Evolutionary conservation across 805 yeast species (phyloP).

Genomic region (Zygosaccharomyces rouxii): DNA sequence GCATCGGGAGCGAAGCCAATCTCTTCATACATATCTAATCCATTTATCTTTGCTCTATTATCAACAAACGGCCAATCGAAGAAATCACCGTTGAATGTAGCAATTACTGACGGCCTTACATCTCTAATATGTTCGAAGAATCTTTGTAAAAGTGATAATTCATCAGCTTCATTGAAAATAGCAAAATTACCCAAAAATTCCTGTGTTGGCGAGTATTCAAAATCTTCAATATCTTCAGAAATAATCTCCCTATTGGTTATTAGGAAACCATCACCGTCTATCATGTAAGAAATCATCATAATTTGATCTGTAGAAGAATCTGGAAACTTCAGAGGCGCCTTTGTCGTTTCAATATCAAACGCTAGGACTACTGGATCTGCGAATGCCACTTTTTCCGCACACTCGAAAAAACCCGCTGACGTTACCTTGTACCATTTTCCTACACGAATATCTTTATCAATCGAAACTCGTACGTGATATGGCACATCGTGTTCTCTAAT

Average conservation of each 20-base stretch:
- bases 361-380: conserved; percentile 97
- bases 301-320: conserved; percentile 85
- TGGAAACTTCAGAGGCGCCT: conserved; percentile 93
- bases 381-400: conserved; percentile 76
- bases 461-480: conserved; percentile 92
- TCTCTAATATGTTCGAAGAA: conserved; percentile 92
- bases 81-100: conserved; percentile 97
- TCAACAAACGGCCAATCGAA: conserved; percentile 99
- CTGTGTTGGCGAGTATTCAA: conserved; percentile 95
- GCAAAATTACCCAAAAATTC: conserved; percentile 90
- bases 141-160: conserved; percentile 62
- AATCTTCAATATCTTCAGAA: conserved; percentile 91
- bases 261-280: conserved; percentile 92
- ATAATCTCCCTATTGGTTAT: conserved; percentile 94
- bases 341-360: conserved; percentile 96
- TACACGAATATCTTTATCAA: conserved; percentile 79
- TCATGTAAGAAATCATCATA: conserved; percentile 99
- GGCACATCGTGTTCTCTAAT: conserved; percentile 95
- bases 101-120: conserved; percentile 89
- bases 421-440: conserved; percentile 94
- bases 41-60: conserved; percentile 78
- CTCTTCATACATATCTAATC: conserved; percentile 81
- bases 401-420: conserved; percentile 51
- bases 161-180: conserved; percentile 85
- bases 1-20: conserved; percentile 88